These are phyloP conservation scores for Xylaria palmicola DNA, from an alignment of 495 filamentous ascomycete species.

Conservation along the genomic window DNA sequence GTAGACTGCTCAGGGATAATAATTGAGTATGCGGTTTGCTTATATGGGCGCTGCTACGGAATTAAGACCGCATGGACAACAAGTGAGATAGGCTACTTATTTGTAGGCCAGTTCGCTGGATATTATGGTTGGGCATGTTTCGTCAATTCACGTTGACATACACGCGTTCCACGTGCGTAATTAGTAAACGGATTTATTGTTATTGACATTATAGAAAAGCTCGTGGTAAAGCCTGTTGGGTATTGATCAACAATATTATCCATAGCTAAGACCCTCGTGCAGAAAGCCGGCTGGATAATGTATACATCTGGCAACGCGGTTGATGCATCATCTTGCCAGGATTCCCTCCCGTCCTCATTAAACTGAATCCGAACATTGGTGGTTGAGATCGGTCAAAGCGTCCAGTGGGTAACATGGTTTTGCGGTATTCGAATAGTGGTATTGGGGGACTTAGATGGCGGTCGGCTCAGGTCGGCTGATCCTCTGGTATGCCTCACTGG, in stretches of 20 bases:
- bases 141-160: too few relatives aligned
- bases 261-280: conserved; percentile 8
- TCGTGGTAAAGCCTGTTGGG: conserved; percentile 13
- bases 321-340: conserved; percentile 4
- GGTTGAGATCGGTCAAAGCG: conserved; percentile 3
- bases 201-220: conserved; percentile 14
- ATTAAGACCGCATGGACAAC: too few relatives aligned
- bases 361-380: conserved; percentile 13
- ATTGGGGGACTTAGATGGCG: conserved; percentile 3
- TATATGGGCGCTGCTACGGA: neutral
- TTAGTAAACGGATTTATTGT: conserved; percentile 15
- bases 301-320: conserved; percentile 10
- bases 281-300: conserved; percentile 7
- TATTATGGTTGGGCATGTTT: too few relatives aligned
- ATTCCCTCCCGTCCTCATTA: conserved; percentile 13
- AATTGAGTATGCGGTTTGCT: too few relatives aligned
- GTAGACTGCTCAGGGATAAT: too few relatives aligned
- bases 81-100: too few relatives aligned
- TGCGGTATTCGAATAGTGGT: conserved; percentile 3
- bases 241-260: conserved; percentile 19
- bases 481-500: conserved; percentile 9
- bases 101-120: too few relatives aligned
- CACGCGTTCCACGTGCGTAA: too few relatives aligned
- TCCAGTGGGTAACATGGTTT: conserved; percentile 1
- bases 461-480: conserved; percentile 8